Percentiles rank a stretch among this genome's conserved stretches.
Evolutionary conservation across 805 yeast genomes (phyloP).

Genomic region (Metschnikowia anglica): DNA sequence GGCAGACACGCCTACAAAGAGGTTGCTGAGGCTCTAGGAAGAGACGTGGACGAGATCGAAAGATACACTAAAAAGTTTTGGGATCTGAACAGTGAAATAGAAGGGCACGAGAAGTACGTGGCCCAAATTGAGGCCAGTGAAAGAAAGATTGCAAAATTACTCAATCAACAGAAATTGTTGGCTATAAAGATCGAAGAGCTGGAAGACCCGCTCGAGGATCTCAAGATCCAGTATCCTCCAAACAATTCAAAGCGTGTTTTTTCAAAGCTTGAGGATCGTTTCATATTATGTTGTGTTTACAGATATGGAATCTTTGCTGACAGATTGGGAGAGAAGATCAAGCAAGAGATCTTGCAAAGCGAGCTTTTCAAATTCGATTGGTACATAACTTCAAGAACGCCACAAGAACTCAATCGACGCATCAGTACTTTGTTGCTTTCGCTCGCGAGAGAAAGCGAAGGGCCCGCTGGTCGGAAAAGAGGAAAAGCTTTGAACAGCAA

Average conservation of each 20-base stretch:
- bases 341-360: conserved; percentile 58
- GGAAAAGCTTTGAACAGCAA: conserved; percentile 18
- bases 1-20: conserved; percentile 53
- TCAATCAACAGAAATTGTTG: conserved; percentile 55
- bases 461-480: conserved; percentile 60
- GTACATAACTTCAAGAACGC: conserved; percentile 67
- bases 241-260: conserved; percentile 76
- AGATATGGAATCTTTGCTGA: conserved; percentile 64
- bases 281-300: conserved; percentile 57
- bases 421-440: conserved; percentile 66
- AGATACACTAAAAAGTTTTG: conserved; percentile 62
- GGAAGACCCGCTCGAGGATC: conserved; percentile 60
- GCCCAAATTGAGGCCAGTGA: conserved; percentile 74
- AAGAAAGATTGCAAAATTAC: conserved; percentile 56
- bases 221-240: conserved; percentile 74
- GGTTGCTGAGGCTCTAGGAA: conserved; percentile 57
- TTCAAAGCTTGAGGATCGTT: conserved; percentile 69
- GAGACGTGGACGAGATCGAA: conserved; percentile 58
- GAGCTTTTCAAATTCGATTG: conserved; percentile 70
- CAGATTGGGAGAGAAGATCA: conserved; percentile 60
- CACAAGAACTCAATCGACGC: conserved; percentile 71
- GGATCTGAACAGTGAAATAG: conserved; percentile 57
- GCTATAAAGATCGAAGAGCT: conserved; percentile 52
- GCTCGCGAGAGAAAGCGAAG: conserved; percentile 57
- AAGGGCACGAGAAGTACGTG: conserved; percentile 69